Percentiles rank a stretch among this genome's conserved stretches.
phyloP scores from a whole-genome alignment of 2,329 filamentous ascomycete genomes.

The Kalmusia sp. region DNA sequence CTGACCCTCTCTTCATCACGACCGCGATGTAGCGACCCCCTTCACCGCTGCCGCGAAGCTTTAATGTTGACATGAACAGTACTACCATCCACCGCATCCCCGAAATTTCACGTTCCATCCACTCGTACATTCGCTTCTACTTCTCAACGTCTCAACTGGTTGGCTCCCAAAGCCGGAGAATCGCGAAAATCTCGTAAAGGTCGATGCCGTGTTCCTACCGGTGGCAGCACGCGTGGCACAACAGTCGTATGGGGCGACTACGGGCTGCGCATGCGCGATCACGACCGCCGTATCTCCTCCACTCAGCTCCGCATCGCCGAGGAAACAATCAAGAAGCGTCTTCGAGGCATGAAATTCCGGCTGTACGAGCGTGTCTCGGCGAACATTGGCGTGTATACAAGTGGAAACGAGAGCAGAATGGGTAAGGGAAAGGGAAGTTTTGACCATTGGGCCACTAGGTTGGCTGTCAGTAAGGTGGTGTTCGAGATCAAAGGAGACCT shows the following conservation, averaged over 20 bases:
- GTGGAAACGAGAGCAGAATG: slow-evolving; percentile 98
- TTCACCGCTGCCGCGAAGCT: slow-evolving; percentile 2
- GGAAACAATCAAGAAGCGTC: slow-evolving; percentile 86
- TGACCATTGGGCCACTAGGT: slow-evolving; percentile 92
- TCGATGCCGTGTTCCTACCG: slow-evolving; percentile 84
- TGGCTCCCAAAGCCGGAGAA: slow-evolving; percentile 80
- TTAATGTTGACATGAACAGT: slow-evolving; percentile 19
- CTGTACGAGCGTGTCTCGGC: slow-evolving; percentile 90
- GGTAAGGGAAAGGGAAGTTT: slow-evolving; percentile 98
- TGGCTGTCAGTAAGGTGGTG: slow-evolving; percentile 88
- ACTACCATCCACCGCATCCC: slow-evolving; percentile 30
- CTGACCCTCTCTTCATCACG: slow-evolving; percentile 33
- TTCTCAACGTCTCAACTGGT: slow-evolving; percentile 70
- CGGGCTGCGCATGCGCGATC: slow-evolving; percentile 90
- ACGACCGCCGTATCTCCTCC: slow-evolving; percentile 89
- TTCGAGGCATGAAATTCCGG: slow-evolving; percentile 90
- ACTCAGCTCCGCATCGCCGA: slow-evolving; percentile 88
- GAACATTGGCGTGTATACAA: slow-evolving; percentile 94
- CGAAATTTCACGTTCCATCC: slow-evolving; percentile 40
- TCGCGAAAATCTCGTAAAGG: slow-evolving; percentile 90
- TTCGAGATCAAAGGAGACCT: slow-evolving; percentile 92
- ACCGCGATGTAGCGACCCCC: slow-evolving; percentile 34
- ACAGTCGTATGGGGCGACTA: slow-evolving; percentile 97
- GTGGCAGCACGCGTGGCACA: slow-evolving; percentile 89
- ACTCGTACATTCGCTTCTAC: slow-evolving; percentile 77